Evolutionary conservation across 257 asterid species (phyloP), one percentile per base, ranked within the genome.

Genomic region (Cinchona pubescens): DNA sequence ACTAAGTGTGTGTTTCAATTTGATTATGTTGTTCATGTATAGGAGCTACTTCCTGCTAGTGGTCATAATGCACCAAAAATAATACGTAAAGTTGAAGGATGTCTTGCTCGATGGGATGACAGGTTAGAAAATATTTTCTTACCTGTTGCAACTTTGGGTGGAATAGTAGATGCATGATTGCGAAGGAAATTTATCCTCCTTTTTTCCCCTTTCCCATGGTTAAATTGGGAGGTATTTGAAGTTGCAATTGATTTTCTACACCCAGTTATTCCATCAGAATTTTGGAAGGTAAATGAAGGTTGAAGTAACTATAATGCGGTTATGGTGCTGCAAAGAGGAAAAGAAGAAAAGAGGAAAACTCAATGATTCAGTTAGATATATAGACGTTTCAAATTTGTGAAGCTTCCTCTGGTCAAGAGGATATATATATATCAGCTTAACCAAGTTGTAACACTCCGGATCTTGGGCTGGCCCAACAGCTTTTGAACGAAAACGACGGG

Each of bases 81-180:
- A 55, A 83, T 80, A 53, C 98, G 92, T 82, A 97, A 89, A 74
- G 83, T 94, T 27, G 82, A 89, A 61, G 97, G 97, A 77, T 98
- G 97, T 75, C 86, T 92, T 69, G 98, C 99, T 59, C 93, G 98
- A 46, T 94, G 99, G 99, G 99, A 94, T 87, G 98, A 94, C 85
- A 90, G 99, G 98, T 94, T 79, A 81, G 75, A 38, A 63, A 74
- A 66, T 67, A 48, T 53, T 76, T 72, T 76, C 51, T 19, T 67
- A 53, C 53, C 46, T 35, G 53, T 34, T 48, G 37, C 32, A 32
- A 76, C n/a, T 58, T 18, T 16, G 11, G 21, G 27, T 71, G 61
- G 62, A 62, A 23, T 51, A 16, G 16, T 53, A 38, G 51, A 38
- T 42, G 27, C 67, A 46, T 35, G 53, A 46, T 27, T 55, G 9